Evolutionary conservation across 768 basidiomycete genomes (phyloP).

Genomic region (Xerocomus brunneocitrinus): DNA sequence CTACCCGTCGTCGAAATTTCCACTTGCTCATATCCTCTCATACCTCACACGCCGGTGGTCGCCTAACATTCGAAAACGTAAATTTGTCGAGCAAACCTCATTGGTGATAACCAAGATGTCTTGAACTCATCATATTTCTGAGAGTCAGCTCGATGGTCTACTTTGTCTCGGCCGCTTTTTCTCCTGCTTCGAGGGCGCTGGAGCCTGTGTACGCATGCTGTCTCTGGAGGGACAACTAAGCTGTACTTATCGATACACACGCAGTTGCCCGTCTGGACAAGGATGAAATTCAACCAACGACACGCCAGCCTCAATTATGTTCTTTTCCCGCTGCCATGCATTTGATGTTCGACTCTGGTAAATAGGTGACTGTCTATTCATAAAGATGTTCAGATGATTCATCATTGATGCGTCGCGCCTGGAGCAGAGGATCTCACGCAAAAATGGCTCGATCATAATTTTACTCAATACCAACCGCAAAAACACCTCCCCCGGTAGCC

Average conservation of each 20-base stretch:
- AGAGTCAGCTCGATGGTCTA: background rate
- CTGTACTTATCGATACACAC: background rate
- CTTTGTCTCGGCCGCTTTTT: background rate
- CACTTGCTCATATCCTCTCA: no score
- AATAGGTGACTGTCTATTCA: background rate
- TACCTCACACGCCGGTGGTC: background rate
- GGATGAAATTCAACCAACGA: background rate
- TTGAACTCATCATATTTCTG: background rate
- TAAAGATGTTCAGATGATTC: background rate
- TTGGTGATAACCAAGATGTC: background rate
- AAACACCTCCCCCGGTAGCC: background rate
- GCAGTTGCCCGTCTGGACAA: background rate
- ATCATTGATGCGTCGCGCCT: background rate
- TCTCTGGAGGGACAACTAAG: background rate
- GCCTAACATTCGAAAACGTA: background rate
- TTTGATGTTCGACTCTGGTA: background rate
- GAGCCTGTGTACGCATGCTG: background rate
- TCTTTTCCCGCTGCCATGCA: background rate
- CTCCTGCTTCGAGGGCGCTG: background rate
- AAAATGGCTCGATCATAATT: background rate
- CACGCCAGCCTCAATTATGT: background rate
- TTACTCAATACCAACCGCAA: background rate
- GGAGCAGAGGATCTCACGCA: background rate
- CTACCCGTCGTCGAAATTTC: background rate
- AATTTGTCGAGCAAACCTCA: background rate